Conservation (phyloP, 2,329 filamentous ascomycete species). For the Fusarium metavorans region DNA sequence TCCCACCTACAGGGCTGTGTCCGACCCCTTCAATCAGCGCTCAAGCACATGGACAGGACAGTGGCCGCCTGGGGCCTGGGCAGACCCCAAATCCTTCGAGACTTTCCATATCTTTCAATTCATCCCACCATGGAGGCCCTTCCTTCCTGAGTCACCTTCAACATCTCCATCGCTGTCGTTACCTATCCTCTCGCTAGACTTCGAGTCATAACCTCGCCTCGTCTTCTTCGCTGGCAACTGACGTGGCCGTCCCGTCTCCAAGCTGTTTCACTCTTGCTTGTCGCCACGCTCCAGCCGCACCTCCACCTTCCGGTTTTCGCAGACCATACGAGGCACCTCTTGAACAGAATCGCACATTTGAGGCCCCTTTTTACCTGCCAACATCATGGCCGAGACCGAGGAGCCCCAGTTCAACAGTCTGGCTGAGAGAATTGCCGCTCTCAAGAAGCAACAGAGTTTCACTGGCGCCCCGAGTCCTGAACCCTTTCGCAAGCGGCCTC, state of each 20-base stretch:
- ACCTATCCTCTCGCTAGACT: neutral
- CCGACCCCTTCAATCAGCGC: conserved; percentile 36
- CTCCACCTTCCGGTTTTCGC: conserved; percentile 7
- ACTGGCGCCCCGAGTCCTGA: conserved; percentile 54
- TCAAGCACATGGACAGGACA: conserved; percentile 20
- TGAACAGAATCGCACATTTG: neutral
- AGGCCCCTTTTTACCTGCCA: neutral
- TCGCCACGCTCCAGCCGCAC: neutral
- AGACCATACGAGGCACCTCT: neutral
- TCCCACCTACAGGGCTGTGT: conserved; percentile 45
- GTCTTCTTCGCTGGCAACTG: conserved; percentile 3
- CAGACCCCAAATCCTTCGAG: conserved; percentile 11
- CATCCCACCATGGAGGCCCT: neutral
- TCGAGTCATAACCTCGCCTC: conserved; percentile 2
- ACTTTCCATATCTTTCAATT: conserved; percentile 6
- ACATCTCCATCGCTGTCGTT: conserved; percentile 19
- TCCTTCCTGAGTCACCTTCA: conserved; percentile 9
- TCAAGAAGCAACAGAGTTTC: conserved; percentile 73
- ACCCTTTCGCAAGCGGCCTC: conserved; percentile 57
- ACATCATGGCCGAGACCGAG: conserved; percentile 69
- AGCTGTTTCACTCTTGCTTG: neutral
- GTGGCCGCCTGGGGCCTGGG: conserved; percentile 11
- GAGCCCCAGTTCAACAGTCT: conserved; percentile 72
- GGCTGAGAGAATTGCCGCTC: conserved; percentile 72
- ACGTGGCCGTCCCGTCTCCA: conserved; percentile 1